phyloP scores from a whole-genome alignment of 352 stramenopile genomes.

The Lagenidium sp. region DNA sequence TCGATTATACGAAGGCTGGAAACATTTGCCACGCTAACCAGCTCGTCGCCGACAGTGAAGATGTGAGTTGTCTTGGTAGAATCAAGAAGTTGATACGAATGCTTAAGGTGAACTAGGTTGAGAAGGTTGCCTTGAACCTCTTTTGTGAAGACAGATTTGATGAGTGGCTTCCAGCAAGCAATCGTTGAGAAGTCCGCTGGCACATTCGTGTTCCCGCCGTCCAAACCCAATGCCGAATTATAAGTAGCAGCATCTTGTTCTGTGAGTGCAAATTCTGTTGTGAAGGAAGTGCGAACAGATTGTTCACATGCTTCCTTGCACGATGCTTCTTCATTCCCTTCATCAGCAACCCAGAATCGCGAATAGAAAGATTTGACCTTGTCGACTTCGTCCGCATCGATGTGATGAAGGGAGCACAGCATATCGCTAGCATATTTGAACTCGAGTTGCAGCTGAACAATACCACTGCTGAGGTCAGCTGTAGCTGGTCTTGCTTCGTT shows the following conservation, averaged over 20 bases:
- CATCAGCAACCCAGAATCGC: constrained; percentile 59
- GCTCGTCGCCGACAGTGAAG: constrained; percentile 58
- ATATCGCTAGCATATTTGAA: constrained; percentile 40
- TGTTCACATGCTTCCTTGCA: constrained; percentile 47
- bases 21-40: constrained; percentile 66
- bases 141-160: constrained; percentile 77
- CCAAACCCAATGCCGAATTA: constrained; percentile 41
- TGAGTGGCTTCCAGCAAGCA: constrained; percentile 71
- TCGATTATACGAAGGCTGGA: constrained; percentile 65
- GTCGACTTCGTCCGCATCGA: constrained; percentile 29
- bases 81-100: constrained; percentile 73
- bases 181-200: constrained; percentile 76
- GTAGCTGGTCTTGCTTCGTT: constrained; percentile 52
- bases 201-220: constrained; percentile 15
- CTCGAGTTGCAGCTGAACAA: constrained; percentile 46
- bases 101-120: constrained; percentile 74
- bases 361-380: constrained; percentile 74
- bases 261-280: constrained; percentile 46
- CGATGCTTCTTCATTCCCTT: constrained; percentile 45
- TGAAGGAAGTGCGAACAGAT: constrained; percentile 54
- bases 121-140: constrained; percentile 79
- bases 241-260: constrained; percentile 50
- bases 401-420: constrained; percentile 38
- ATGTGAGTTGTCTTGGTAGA: constrained; percentile 11
- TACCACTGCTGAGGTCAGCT: constrained; percentile 23